Evolutionary conservation across 2,329 filamentous ascomycete genomes (phyloP).

Genomic region (Hypoxylon sp.): DNA sequence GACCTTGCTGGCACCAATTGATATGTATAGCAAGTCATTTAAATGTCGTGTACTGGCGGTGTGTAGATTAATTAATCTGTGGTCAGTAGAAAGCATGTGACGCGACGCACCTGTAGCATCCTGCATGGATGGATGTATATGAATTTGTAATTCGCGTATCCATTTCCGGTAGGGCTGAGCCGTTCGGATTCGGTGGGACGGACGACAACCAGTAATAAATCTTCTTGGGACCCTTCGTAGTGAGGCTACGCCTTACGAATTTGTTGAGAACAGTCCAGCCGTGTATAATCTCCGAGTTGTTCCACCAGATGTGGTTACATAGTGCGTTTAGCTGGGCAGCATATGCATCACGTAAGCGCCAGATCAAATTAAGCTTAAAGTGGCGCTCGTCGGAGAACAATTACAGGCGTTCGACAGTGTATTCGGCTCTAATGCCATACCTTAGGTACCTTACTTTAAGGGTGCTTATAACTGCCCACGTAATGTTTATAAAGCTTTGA

Average conservation of each 20-base stretch:
- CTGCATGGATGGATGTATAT: neutral
- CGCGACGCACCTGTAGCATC: neutral
- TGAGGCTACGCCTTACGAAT: neutral
- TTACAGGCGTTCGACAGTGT: no score
- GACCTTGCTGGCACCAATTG: neutral
- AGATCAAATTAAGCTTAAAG: slow-evolving; percentile 16
- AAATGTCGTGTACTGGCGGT: neutral
- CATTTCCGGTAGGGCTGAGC: slow-evolving; percentile 2
- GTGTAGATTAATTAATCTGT: neutral
- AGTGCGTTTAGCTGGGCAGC: neutral
- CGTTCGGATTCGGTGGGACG: neutral
- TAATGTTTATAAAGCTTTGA: neutral
- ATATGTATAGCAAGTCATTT: neutral
- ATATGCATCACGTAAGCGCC: neutral
- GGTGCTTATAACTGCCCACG: neutral
- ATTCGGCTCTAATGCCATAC: no score
- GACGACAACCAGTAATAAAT: no score
- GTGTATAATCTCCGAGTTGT: neutral
- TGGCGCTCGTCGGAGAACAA: neutral
- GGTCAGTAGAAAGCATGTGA: slow-evolving; percentile 9
- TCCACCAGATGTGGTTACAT: slow-evolving; percentile 8
- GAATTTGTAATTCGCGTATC: neutral
- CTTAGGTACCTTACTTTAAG: neutral
- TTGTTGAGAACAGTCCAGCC: neutral
- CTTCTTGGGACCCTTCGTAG: neutral